phyloP scores from a whole-genome alignment of 1,284 basidiomycete genomes.

The Ustilago nuda region DNA sequence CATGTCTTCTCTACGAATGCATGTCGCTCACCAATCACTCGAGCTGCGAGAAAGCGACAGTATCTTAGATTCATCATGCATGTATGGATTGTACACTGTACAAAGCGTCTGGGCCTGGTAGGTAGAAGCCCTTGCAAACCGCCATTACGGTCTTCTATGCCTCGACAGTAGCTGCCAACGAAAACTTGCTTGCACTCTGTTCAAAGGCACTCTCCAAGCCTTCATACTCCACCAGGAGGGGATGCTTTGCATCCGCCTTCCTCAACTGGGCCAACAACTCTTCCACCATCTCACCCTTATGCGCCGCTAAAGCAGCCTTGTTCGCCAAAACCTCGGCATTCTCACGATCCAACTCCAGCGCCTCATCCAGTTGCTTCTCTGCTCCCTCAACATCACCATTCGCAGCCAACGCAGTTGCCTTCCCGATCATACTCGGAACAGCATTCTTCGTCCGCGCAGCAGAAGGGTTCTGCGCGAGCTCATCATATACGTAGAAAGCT shows the following conservation, averaged over 20 bases:
- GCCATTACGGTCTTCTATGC: conserved; percentile 6
- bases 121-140: neutral
- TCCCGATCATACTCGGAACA: conserved; percentile 56
- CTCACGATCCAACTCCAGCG: conserved; percentile 32
- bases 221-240: conserved; percentile 30
- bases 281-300: conserved; percentile 4
- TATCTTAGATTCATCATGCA: neutral
- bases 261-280: conserved; percentile 26
- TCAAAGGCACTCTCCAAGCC: conserved; percentile 27
- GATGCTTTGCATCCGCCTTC: conserved; percentile 27
- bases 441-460: conserved; percentile 42
- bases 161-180: conserved; percentile 23
- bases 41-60: no score
- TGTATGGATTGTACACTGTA: neutral
- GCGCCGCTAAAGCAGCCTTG: conserved; percentile 35
- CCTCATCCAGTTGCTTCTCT: conserved; percentile 50
- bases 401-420: conserved; percentile 60
- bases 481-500: conserved; percentile 68
- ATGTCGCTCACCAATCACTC: no score
- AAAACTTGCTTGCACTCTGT: conserved; percentile 24
- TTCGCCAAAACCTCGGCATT: conserved; percentile 53
- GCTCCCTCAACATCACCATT: conserved; percentile 48
- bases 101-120: neutral
- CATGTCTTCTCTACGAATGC: neutral
- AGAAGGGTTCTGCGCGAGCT: conserved; percentile 63